phyloP scores from a whole-genome alignment of 495 filamentous ascomycete genomes.

The Eremomyces bilateralis region DNA sequence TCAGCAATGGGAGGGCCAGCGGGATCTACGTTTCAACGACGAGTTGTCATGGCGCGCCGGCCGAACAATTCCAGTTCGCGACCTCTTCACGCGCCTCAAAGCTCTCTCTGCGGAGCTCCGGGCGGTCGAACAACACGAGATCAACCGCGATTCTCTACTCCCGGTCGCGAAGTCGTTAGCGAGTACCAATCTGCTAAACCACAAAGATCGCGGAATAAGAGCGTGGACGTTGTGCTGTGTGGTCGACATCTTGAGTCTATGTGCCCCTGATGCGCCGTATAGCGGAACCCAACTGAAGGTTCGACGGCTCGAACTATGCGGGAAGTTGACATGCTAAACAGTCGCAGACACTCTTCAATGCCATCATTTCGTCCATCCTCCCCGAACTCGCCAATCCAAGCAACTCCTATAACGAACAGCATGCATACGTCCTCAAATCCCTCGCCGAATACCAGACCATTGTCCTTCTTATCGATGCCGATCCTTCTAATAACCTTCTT shows the following conservation, averaged over 20 bases:
- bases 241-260: conserved; percentile 82
- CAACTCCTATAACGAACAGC: conserved; percentile 78
- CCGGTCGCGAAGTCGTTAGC: conserved; percentile 79
- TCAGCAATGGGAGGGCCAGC: background rate
- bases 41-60: conserved; percentile 81
- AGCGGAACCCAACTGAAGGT: conserved; percentile 81
- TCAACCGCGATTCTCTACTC: conserved; percentile 55
- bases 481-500: conserved; percentile 51
- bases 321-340: background rate
- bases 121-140: conserved; percentile 71
- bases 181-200: conserved; percentile 54
- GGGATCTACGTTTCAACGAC: conserved; percentile 52
- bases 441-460: conserved; percentile 87
- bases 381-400: conserved; percentile 72
- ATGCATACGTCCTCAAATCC: conserved; percentile 72
- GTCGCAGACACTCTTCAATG: conserved; percentile 70
- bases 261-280: conserved; percentile 90
- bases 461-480: conserved; percentile 78
- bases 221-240: conserved; percentile 77
- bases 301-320: background rate
- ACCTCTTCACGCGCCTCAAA: conserved; percentile 62
- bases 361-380: conserved; percentile 63
- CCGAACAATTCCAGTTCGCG: conserved; percentile 61
- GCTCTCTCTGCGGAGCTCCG: conserved; percentile 63
- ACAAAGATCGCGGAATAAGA: conserved; percentile 83